These are phyloP conservation scores for Pharnaceum exiguum DNA, from an alignment of 148 eudicot genomes.

Conservation along the genomic window DNA sequence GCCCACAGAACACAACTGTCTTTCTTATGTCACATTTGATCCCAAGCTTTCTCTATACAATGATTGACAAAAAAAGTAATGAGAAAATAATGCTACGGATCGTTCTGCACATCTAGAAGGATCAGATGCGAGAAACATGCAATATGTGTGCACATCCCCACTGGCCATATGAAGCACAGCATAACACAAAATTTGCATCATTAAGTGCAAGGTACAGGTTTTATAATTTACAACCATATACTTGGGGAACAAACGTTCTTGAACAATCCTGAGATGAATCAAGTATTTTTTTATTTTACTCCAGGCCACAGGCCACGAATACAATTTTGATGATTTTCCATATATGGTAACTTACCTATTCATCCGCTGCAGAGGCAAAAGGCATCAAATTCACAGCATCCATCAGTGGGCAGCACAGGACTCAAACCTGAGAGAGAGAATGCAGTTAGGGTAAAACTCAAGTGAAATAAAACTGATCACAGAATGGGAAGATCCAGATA, in stretches of 20 bases:
- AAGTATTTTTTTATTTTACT: slow-evolving; percentile 7
- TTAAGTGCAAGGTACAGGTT: slow-evolving; percentile 6
- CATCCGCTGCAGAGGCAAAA: slow-evolving; percentile 6
- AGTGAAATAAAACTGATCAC: not conserved
- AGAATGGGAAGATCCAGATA: too few species aligned
- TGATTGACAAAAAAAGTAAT: too few species aligned
- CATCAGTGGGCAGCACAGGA: not conserved
- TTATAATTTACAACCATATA: slow-evolving; percentile 30
- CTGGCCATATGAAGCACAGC: not conserved
- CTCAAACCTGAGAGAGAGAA: slow-evolving; percentile 18
- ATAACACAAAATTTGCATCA: slow-evolving; percentile 7
- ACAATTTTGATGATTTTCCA: slow-evolving; percentile 13
- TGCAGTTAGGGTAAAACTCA: not conserved
- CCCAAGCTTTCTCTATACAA: not conserved
- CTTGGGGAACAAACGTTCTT: slow-evolving; percentile 10
- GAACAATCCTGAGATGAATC: slow-evolving; percentile 11
- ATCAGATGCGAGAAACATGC: slow-evolving; percentile 12
- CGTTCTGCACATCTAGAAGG: not conserved
- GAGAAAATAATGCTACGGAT: too few species aligned
- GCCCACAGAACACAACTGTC: too few species aligned
- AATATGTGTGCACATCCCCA: not conserved
- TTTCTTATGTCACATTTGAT: too few species aligned
- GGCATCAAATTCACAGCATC: slow-evolving; percentile 20
- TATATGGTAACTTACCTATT: slow-evolving; percentile 20
- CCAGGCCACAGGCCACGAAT: not conserved